These are phyloP conservation scores for Cryphonectria naterciae DNA, from an alignment of 2,329 filamentous ascomycete genomes.

Conservation along the genomic window DNA sequence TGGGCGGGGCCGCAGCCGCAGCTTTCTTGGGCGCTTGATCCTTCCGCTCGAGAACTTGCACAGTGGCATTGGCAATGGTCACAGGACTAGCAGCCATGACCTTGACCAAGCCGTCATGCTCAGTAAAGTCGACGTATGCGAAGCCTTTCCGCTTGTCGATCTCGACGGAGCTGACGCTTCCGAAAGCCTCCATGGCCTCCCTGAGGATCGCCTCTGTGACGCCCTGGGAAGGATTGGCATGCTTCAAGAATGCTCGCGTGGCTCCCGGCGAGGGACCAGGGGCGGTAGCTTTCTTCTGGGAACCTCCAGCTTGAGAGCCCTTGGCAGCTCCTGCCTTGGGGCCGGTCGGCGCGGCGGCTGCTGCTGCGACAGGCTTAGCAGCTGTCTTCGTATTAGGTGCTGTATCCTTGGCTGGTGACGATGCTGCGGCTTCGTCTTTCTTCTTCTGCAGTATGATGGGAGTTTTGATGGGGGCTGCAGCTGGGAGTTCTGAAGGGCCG, in stretches of 20 bases:
- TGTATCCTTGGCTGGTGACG: constrained; percentile 34
- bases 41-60: constrained; percentile 84
- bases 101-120: constrained; percentile 72
- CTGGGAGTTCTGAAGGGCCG: constrained; percentile 33
- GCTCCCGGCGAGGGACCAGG: constrained; percentile 44
- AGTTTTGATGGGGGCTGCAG: constrained; percentile 38
- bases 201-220: constrained; percentile 83
- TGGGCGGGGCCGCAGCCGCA: constrained; percentile 22
- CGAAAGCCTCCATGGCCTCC: constrained; percentile 74
- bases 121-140: constrained; percentile 87
- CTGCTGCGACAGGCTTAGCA: constrained; percentile 34
- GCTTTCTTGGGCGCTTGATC: constrained; percentile 51
- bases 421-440: constrained; percentile 35
- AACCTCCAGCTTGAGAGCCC: constrained; percentile 25
- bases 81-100: constrained; percentile 83
- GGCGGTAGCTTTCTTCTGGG: constrained; percentile 39
- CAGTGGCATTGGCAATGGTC: constrained; percentile 79
- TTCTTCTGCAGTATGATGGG: constrained; percentile 46
- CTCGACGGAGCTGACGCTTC: constrained; percentile 77
- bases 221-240: constrained; percentile 86
- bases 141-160: constrained; percentile 96
- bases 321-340: constrained; percentile 34
- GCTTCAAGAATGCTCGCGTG: constrained; percentile 76
- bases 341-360: constrained; percentile 33
- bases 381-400: constrained; percentile 24